Base-by-base conservation (phyloP, 2,329 filamentous ascomycete genomes). In the Claviceps digitariae region DNA sequence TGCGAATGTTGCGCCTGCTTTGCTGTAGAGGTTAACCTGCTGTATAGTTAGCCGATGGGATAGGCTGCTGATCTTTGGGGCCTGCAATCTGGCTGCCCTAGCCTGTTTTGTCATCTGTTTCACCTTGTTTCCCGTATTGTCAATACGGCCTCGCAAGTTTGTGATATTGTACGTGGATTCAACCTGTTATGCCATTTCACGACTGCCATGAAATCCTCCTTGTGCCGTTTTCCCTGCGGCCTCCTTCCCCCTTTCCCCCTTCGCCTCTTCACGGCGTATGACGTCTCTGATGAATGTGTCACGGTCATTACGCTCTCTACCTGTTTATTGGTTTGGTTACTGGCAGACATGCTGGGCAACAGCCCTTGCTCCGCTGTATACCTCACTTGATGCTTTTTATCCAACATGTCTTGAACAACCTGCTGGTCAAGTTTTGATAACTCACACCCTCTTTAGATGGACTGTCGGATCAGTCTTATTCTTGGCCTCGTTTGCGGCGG, bases 81-180 rank as follows among this genome's bases (percentile, higher is more conserved):
- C 84, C 65, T 94, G 91, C 74, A 95, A 95, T 71, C 70, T 95
- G 62, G 90, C 86, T 57, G 90, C 93, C 58, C 76, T 89, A 59
- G 88, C 87, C 60, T 91, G 94, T 75, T 97, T 98, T 75, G 82
- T 94, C 67, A 82, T 95, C 63, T 90, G 87, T 75, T 95, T 97
- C 73, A 84, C 84, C 61, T 76, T 97, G 54, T 91, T 95, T 72
- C 90, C 90, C 52, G 77, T 90, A 56, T 78, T 96, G 60, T 79
- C 87, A 60, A 70, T 89, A 59, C 83, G 79, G 67, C 90, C 91
- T 61, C 82, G 87, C 71, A 98, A 97, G 76, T 96, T 98, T 75
- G 90, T 91, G 53, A 90, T 95, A 59, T 70, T 97, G 93, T 97
- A 83, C 86, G 91, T 91, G 57, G 59, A 60, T 58, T 54, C 51